Base-by-base conservation (phyloP, 1,284 basidiomycete species). In the Athelia sp. region DNA sequence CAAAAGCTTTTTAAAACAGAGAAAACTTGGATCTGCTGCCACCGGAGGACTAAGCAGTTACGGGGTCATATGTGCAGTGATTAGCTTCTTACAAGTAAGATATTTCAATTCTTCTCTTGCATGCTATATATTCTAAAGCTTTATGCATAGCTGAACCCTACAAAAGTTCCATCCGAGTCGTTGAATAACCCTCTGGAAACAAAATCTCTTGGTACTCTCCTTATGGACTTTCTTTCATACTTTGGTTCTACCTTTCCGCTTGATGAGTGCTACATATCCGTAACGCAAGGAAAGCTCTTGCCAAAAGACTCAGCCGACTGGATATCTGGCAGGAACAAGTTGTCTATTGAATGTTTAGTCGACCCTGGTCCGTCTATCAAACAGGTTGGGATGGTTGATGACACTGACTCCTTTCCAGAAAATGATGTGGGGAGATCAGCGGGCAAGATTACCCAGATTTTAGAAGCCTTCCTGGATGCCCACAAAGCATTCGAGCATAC, bases 21-120 rank as follows among this genome's bases (percentile, higher is more conserved):
- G 82, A 46, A 72, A 73, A 4, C 78, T 93, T 65, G 87, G 87
- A 61, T 83, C 88, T 58, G 84, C 91, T 3, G 82, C 80, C 44
- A 78, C 76, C 4, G 79, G 82, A 14, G 88, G 89, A 0, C 62
- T 93, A 9, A 84, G 88, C 19, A 87, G 84, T 64, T 93, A 90
- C 67, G 79, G 80, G 9, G 72, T 87, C 48, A 84, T 84, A 38
- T 82, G 82, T 56, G 70, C 91, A 61, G 82, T 81, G 44, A 79
- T 91, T 54, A 83, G 74, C 54, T 91, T 92, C 60, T 68, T 93
- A 6, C 86, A 92, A 69, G 83, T 85, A 38, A n/a, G n/a, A n/a
- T 48, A 10, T 36, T 43, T 4, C 34, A 10, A 29, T 4, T 29
- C 26, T 29, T 29, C 13, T 29, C 26, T 29, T 29, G 26, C 26